These are phyloP conservation scores for Triangularia setosa DNA, from an alignment of 2,329 filamentous ascomycete genomes.

Conservation along the genomic window DNA sequence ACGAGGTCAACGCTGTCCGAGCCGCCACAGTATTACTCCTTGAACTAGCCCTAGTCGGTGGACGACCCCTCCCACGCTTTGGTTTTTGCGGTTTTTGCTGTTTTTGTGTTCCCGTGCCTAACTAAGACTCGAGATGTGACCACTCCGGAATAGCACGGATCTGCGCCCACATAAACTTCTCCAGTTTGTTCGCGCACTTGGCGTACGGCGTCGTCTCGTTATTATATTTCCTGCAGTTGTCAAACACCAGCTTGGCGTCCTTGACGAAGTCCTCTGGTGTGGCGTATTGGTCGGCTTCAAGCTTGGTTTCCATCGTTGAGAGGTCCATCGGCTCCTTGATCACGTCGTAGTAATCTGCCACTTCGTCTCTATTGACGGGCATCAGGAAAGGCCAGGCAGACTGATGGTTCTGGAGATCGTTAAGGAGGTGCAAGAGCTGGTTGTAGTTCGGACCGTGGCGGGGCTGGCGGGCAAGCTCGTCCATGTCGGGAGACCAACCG, in stretches of 20 bases:
- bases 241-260: conserved; percentile 84
- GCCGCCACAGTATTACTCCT: not conserved
- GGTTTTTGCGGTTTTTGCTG: not conserved
- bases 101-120: not conserved
- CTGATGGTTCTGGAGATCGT: conserved; percentile 90
- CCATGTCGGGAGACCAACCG: conserved; percentile 97
- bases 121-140: conserved; percentile 49
- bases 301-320: conserved; percentile 90
- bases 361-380: conserved; percentile 91
- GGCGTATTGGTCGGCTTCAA: conserved; percentile 88
- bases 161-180: conserved; percentile 92
- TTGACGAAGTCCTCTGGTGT: conserved; percentile 89
- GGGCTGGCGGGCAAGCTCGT: conserved; percentile 89
- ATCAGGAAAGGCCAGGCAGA: conserved; percentile 92
- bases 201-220: conserved; percentile 93
- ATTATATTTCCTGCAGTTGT: conserved; percentile 95
- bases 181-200: conserved; percentile 89
- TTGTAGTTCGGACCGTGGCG: conserved; percentile 96
- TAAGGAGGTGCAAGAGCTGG: conserved; percentile 85
- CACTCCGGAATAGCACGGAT: conserved; percentile 91
- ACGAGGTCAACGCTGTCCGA: not conserved
- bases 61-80: not conserved
- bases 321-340: conserved; percentile 98
- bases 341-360: conserved; percentile 97
- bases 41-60: not conserved